phyloP scores from a whole-genome alignment of 768 basidiomycete species.

The Pisolithus tinctorius region DNA sequence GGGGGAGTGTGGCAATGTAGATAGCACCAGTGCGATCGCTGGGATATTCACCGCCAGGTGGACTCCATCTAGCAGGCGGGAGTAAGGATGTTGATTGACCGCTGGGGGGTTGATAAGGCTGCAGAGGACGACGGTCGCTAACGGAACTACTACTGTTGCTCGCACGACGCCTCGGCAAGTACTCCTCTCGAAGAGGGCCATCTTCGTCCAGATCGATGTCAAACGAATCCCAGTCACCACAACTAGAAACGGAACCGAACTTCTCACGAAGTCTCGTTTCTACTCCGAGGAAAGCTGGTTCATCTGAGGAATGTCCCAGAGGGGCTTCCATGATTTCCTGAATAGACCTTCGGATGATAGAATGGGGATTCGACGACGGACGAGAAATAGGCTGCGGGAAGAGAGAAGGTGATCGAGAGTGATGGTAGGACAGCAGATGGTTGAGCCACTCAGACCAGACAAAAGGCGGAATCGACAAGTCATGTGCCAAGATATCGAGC shows the following conservation, averaged over 20 bases:
- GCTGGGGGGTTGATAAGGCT: slow-evolving; percentile 4
- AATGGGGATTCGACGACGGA: slow-evolving; percentile 65
- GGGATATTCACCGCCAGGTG: slow-evolving; percentile 65
- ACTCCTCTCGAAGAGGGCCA: slow-evolving; percentile 76
- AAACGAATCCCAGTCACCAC: slow-evolving; percentile 39
- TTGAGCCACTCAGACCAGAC: slow-evolving; percentile 70
- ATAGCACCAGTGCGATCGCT: slow-evolving; percentile 45
- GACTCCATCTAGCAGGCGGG: slow-evolving; percentile 78
- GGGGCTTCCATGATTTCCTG: slow-evolving; percentile 61
- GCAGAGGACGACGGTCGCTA: slow-evolving; percentile 2
- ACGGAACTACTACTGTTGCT: slow-evolving; percentile 10
- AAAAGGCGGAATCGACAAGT: slow-evolving; percentile 57
- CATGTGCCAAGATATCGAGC: slow-evolving; percentile 62
- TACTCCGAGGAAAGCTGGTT: slow-evolving; percentile 67
- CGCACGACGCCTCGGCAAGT: slow-evolving; percentile 61
- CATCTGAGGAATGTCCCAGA: slow-evolving; percentile 24
- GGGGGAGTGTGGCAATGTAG: slow-evolving; percentile 60
- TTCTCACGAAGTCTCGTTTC: slow-evolving; percentile 57
- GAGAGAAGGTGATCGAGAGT: slow-evolving; percentile 49
- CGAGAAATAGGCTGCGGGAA: slow-evolving; percentile 73
- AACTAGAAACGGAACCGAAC: slow-evolving; percentile 36
- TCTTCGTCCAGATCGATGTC: slow-evolving; percentile 82
- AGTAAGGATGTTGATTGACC: slow-evolving; percentile 37
- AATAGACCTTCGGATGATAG: slow-evolving; percentile 59
- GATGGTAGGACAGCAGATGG: slow-evolving; percentile 59